A percentile compares a stretch with the other conserved stretches of the same genome.
phyloP scores from a whole-genome alignment of 257 asterid species.

The Verbena officinalis region DNA sequence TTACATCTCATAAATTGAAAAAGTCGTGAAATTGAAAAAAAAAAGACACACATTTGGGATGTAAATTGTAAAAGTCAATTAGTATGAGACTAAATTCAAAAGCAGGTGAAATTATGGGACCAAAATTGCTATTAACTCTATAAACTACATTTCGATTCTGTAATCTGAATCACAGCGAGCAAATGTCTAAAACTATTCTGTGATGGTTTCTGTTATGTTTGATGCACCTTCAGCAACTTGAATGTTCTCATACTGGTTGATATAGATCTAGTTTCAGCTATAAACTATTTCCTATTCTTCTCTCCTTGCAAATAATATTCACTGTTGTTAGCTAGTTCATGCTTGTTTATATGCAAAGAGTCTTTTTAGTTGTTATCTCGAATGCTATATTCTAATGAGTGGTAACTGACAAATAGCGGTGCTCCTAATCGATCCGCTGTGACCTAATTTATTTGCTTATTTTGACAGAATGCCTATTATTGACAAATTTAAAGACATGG shows the following conservation, averaged over 20 bases:
- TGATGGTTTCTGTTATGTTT: not conserved
- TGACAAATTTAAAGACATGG: conserved; percentile 94
- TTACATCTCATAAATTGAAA: too few species aligned
- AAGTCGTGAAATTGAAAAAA: too few species aligned
- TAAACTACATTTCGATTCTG: not conserved
- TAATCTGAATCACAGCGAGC: not conserved
- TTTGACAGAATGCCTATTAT: conserved; percentile 76
- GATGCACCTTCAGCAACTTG: too few species aligned
- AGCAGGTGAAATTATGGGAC: too few species aligned
- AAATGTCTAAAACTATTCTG: not conserved
- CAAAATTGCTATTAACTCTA: too few species aligned
- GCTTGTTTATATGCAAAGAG: too few species aligned
- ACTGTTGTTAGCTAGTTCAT: not conserved
- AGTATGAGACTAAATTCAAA: too few species aligned
- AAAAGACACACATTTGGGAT: too few species aligned
- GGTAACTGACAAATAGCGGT: not conserved
- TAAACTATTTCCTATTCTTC: not conserved
- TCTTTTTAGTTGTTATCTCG: conserved; percentile 6
- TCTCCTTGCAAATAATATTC: not conserved
- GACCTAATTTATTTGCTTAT: conserved; percentile 27
- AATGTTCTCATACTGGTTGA: not conserved
- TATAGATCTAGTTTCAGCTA: not conserved
- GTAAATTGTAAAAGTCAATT: too few species aligned
- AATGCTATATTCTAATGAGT: not conserved
- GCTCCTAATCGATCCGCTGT: not conserved